Evolutionary conservation across 2,329 filamentous ascomycete species (phyloP).

Genomic region (Alternaria triticimaculans): DNA sequence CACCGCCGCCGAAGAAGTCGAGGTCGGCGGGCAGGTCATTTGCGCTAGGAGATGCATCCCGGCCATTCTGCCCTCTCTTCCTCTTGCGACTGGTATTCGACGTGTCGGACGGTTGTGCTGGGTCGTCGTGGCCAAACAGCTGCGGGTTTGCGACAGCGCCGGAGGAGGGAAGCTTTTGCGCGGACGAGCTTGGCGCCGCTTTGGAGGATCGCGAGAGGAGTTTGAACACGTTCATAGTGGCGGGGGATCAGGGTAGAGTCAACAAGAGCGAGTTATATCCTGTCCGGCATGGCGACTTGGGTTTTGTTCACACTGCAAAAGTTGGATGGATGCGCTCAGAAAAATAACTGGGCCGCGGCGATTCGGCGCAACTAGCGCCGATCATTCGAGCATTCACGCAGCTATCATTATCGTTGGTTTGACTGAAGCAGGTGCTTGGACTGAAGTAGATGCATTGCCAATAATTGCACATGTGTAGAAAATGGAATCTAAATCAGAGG

Average conservation of each 20-base stretch:
- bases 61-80: conserved; percentile 46
- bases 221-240: conserved; percentile 73
- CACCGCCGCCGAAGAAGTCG: conserved; percentile 52
- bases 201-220: conserved; percentile 75
- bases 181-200: conserved; percentile 49
- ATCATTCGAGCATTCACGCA: conserved; percentile 10
- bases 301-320: conserved; percentile 19
- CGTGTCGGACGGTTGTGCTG: conserved; percentile 45
- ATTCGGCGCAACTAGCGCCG: conserved; percentile 27
- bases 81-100: conserved; percentile 48
- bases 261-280: not conserved
- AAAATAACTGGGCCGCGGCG: conserved; percentile 28
- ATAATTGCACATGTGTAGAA: conserved; percentile 40
- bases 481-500: conserved; percentile 48
- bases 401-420: not conserved
- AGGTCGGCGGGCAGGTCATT: conserved; percentile 42
- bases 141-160: conserved; percentile 71
- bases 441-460: conserved; percentile 28
- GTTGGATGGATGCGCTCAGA: conserved; percentile 20
- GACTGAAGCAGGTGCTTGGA: conserved; percentile 4
- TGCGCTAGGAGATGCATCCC: conserved; percentile 4
- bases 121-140: conserved; percentile 61
- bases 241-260: not conserved
- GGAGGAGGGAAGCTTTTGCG: conserved; percentile 66
- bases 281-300: not conserved